Conservation (phyloP, 352 stramenopile genomes). For the Blastocystis sp. region DNA sequence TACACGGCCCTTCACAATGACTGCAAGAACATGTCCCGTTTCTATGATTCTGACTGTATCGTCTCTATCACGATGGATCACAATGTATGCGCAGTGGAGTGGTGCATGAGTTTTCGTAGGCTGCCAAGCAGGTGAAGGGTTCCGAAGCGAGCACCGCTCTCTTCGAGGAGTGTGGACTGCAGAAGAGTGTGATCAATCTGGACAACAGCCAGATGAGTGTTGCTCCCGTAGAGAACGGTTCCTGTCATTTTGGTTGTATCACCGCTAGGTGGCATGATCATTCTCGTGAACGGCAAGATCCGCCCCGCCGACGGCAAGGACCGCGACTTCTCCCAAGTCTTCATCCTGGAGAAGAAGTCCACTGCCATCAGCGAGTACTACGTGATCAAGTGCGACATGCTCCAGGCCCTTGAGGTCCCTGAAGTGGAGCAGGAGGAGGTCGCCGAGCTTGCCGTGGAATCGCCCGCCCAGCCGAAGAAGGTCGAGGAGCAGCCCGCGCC, state of each 20-base stretch:
- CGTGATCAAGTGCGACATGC: conserved; percentile 56
- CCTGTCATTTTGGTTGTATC: neutral
- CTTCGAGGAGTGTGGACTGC: conserved; percentile 23
- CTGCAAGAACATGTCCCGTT: conserved; percentile 23
- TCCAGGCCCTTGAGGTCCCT: conserved; percentile 45
- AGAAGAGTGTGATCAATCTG: conserved; percentile 27
- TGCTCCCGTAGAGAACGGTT: conserved; percentile 43
- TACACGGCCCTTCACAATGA: conserved; percentile 61
- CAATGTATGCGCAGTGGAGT: neutral
- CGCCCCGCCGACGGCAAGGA: conserved; percentile 22
- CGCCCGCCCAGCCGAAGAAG: neutral
- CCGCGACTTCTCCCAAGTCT: conserved; percentile 43
- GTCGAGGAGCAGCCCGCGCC: neutral
- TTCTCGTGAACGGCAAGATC: conserved; percentile 65
- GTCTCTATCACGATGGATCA: conserved; percentile 49
- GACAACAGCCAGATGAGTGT: conserved; percentile 63
- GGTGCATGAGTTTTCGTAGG: neutral
- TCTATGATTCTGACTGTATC: conserved; percentile 56
- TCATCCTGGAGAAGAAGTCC: conserved; percentile 43
- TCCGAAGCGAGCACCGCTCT: neutral
- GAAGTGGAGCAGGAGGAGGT: conserved; percentile 41
- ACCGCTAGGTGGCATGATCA: conserved; percentile 48
- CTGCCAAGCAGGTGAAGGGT: neutral
- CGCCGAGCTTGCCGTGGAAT: neutral
- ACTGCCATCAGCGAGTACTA: conserved; percentile 26